Evolutionary conservation across 306 rosid species (phyloP).

Genomic region (Quercus bicolor): DNA sequence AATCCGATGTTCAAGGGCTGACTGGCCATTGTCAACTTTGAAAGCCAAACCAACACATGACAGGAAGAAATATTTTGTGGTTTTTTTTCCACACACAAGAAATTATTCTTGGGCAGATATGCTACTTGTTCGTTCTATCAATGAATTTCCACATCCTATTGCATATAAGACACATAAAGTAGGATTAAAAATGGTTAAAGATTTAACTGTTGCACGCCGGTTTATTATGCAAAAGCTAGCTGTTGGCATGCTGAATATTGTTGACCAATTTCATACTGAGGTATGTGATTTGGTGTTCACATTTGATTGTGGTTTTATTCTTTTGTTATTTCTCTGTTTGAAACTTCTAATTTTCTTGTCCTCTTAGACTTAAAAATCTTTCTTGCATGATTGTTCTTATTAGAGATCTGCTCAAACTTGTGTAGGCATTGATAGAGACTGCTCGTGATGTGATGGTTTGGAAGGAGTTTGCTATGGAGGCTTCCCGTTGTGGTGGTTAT

Average conservation of each 20-base stretch:
- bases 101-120: constrained; percentile 95
- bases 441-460: constrained; percentile 71
- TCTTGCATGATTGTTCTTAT: constrained; percentile 12
- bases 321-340: background rate
- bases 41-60: constrained; percentile 96
- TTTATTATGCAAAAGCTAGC: constrained; percentile 88
- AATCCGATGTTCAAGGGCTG: constrained; percentile 89
- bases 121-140: constrained; percentile 71
- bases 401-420: constrained; percentile 25
- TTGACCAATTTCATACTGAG: constrained; percentile 85
- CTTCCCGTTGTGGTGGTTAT: constrained; percentile 77
- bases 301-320: constrained; percentile 6
- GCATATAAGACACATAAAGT: constrained; percentile 71
- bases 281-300: constrained; percentile 40
- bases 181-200: constrained; percentile 77
- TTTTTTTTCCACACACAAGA: constrained; percentile 88
- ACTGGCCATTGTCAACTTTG: constrained; percentile 91
- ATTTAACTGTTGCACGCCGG: constrained; percentile 71
- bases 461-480: constrained; percentile 95
- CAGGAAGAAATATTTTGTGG: constrained; percentile 85
- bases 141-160: constrained; percentile 81
- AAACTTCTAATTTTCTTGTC: background rate
- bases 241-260: constrained; percentile 78
- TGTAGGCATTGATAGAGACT: constrained; percentile 77
- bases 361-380: constrained; percentile 12